These are phyloP conservation scores for Sarocladium strictum DNA, from an alignment of 2,329 filamentous ascomycete species.

Conservation along the genomic window DNA sequence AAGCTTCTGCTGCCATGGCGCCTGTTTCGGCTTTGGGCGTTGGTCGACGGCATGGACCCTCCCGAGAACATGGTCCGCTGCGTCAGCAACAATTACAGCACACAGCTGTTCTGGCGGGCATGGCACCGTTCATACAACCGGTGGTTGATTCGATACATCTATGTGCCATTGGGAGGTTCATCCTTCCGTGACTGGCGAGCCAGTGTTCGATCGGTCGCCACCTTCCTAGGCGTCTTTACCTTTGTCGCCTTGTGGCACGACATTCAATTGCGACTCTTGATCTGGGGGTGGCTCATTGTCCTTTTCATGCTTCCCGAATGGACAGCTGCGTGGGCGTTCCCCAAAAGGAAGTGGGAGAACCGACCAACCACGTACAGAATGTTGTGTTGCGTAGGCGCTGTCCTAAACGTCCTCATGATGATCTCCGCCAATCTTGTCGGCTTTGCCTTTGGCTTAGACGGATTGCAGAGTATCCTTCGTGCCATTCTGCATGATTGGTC, in stretches of 20 bases:
- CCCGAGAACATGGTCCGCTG: constrained; percentile 98
- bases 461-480: constrained; percentile 67
- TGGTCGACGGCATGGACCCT: constrained; percentile 86
- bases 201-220: constrained; percentile 57
- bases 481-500: constrained; percentile 72
- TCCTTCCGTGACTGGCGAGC: constrained; percentile 39
- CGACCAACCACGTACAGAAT: constrained; percentile 69
- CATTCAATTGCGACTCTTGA: constrained; percentile 80
- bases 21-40: constrained; percentile 95
- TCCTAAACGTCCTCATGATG: constrained; percentile 88
- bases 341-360: constrained; percentile 62
- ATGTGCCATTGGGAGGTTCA: constrained; percentile 79
- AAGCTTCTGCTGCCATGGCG: constrained; percentile 96
- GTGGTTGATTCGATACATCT: constrained; percentile 91
- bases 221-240: constrained; percentile 82
- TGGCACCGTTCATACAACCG: constrained; percentile 97
- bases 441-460: constrained; percentile 88
- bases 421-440: constrained; percentile 92
- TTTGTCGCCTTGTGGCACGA: constrained; percentile 99
- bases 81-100: constrained; percentile 90
- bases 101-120: constrained; percentile 85
- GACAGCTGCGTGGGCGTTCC: constrained; percentile 65
- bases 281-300: constrained; percentile 96
- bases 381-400: constrained; percentile 73
- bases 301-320: constrained; percentile 91